Evolutionary conservation across 1,284 basidiomycete genomes (phyloP).

Genomic region (Tetrapyrgos nigripes): DNA sequence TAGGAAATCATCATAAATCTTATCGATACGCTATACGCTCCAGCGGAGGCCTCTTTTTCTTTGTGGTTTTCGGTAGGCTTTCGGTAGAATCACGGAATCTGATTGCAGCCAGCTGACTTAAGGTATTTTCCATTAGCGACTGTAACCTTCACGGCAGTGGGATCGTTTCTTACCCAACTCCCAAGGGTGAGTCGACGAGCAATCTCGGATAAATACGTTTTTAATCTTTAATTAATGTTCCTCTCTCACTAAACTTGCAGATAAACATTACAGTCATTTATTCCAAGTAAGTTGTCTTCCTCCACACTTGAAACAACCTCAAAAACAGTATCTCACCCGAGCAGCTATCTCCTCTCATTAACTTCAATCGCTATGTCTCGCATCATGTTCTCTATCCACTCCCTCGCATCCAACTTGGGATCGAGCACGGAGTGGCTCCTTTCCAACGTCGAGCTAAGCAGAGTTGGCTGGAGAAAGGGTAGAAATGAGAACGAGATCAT

Average conservation of each 20-base stretch:
- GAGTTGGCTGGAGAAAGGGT: conserved; percentile 44
- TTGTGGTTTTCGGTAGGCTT: conserved; percentile 38
- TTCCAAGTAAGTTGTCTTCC: conserved; percentile 28
- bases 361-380: conserved; percentile 39
- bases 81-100: neutral
- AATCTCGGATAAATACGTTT: neutral
- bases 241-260: conserved; percentile 21
- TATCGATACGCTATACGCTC: conserved; percentile 1
- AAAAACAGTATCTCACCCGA: neutral
- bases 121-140: conserved; percentile 35
- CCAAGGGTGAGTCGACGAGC: conserved; percentile 31
- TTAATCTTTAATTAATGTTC: neutral
- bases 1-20: neutral
- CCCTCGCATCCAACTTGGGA: conserved; percentile 42
- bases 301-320: neutral
- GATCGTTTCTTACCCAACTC: conserved; percentile 35
- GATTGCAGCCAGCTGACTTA: neutral
- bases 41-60: conserved; percentile 43
- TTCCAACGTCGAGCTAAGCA: conserved; percentile 45
- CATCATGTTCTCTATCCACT: conserved; percentile 40
- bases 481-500: conserved; percentile 45
- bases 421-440: conserved; percentile 46
- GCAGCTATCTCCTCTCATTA: conserved; percentile 34
- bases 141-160: conserved; percentile 38
- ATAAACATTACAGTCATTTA: conserved; percentile 41